Evolutionary conservation across 495 filamentous ascomycete genomes (phyloP), one percentile per base, ranked within the genome.

Genomic region (Neurospora sp.): DNA sequence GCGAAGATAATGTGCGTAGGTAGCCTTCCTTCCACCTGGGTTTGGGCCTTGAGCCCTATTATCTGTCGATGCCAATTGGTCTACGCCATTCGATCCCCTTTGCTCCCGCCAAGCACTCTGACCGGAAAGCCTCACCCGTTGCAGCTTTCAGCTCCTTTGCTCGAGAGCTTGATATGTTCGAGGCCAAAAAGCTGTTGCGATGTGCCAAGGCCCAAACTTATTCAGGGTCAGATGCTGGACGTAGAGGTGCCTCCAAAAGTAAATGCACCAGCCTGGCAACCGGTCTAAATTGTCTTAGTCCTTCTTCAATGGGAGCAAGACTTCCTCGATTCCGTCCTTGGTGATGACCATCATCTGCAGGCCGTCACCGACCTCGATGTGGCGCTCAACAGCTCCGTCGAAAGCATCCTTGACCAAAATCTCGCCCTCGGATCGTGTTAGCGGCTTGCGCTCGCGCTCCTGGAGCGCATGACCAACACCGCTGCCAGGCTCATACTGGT

Each of bases 351-450:
- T 89, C 90, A 97, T 93, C 87, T 98, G 96, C 83, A 99, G 82
- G 49, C 93, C 91, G 87, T 99, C 96, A 80, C 96, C 96, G 73
- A 98, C 96, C 86, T 98, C 95, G 78, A 98, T 99, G 85, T 99
- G 96, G 81, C 96, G 91, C 88, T 99, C 96, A 31, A 97, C 95
- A 14, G 96, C 95, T 81, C 94, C 96, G 74, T 96, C 96, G 80
- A 99, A 99, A 11, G 95, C 96, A 88, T 99, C 96, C 83, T 93
- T 91, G 72, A 98, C 96, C 73, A 99, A 82, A 75, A 90, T 87
- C 84, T 95, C 93, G 35, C 96, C 96, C 37, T 91, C 89, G 39
- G 87, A 84, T 77, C 88, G 87, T 37, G 91, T 86, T 77, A 98
- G 84, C 72, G 88, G 87, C 72, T 83, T 81, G 79, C 90, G 88